Conservation (phyloP, 73 alveolate species). For the Breviolum minutum region DNA sequence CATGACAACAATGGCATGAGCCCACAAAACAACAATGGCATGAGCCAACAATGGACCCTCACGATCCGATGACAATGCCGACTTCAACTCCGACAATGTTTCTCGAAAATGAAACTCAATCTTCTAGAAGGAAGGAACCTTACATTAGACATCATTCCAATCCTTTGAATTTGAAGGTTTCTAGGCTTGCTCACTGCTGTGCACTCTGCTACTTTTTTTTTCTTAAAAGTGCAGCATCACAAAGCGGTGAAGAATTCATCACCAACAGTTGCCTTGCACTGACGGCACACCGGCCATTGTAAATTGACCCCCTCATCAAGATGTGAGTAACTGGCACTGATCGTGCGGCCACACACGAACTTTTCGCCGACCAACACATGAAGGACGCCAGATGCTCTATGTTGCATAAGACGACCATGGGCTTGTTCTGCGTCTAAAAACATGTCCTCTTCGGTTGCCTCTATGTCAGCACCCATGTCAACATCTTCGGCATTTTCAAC, state of each 20-base stretch:
- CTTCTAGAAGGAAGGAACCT: too few relatives aligned
- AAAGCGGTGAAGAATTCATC: background rate
- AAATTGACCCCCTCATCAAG: background rate
- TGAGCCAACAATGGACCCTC: too few relatives aligned
- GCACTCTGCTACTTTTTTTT: too few relatives aligned
- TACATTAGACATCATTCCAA: too few relatives aligned
- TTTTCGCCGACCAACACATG: background rate
- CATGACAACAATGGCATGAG: background rate
- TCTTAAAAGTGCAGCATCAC: too few relatives aligned
- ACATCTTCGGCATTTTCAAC: background rate
- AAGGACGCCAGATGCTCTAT: background rate
- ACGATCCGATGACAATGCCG: too few relatives aligned
- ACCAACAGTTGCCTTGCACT: background rate
- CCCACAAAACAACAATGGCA: background rate
- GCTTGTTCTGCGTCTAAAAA: background rate
- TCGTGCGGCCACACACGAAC: background rate
- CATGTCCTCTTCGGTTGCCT: background rate
- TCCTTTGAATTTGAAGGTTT: too few relatives aligned
- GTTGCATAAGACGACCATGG: background rate
- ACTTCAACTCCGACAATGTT: too few relatives aligned
- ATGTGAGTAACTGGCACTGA: background rate
- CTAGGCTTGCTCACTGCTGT: too few relatives aligned
- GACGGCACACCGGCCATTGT: background rate
- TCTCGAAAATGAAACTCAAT: too few relatives aligned
- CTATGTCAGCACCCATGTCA: background rate